Base-by-base conservation (phyloP, 257 asterid species). In the Agastache rugosa region DNA sequence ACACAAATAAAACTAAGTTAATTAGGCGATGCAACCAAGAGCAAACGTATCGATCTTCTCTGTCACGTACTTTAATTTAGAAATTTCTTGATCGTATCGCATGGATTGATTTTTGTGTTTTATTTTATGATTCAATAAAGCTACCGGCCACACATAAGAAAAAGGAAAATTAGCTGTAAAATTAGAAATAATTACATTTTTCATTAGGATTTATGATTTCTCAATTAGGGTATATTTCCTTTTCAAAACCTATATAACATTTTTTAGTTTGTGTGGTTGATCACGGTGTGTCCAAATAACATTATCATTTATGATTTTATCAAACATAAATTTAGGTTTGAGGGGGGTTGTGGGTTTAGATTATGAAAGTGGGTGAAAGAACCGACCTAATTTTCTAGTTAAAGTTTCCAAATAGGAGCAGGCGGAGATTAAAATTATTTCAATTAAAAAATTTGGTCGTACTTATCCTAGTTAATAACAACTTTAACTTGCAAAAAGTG, bases 1-100 rank as follows among this genome's bases (percentile, higher is more conserved):
- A 14, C 8, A 23, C 35, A 11, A 25, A 0, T 1, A 17, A 19
- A n/a, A 3, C 11, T 56, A 10, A 27, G 14, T 12, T 16, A 29
- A 35, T 62, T 8, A 9, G 31, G 50, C 68, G 68, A 62, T 62
- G 45, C 48, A 34, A 35, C n/a, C 29, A 62, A 62, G 48, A 5
- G 0, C 23, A 60, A n/a, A n/a, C 6, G 16, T 31, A 23, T 29
- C 66, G 17, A 27, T 58, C 41, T 1, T 27, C 37, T 1, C 14
- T 3, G 4, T 53, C 11, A n/a, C 8, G 15, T n/a, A 5, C 14
- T 59, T 15, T 6, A 27, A 5, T 15, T 59, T 27, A 14, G 20
- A 7, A 4, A 7, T 60, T 23, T 25, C 9, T 56, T 56, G 17
- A 56, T 56, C 9, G 16, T 22, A 23, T 55, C 63, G 25, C 34